phyloP scores from a whole-genome alignment of 2,329 filamentous ascomycete species.

The Diplodia scrobiculata region DNA sequence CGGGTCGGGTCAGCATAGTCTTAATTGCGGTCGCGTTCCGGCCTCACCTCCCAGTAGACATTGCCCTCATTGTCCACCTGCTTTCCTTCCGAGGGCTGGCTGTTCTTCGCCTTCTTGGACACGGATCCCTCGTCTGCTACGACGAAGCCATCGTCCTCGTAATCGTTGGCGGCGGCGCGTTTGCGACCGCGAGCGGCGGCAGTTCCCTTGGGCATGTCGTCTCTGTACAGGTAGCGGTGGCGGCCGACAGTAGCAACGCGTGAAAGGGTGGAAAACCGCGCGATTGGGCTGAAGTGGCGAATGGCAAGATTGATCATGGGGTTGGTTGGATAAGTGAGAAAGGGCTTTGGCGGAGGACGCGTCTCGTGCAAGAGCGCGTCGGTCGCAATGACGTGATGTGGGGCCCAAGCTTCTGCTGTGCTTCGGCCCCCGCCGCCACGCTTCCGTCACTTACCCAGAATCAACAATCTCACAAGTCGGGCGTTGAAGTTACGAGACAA shows the following conservation, averaged over 20 bases:
- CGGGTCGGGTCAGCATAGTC: neutral
- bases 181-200: constrained; percentile 15
- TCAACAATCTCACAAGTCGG: too few relatives aligned
- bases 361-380: constrained; percentile 1
- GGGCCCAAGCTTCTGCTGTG: neutral
- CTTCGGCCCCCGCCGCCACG: neutral
- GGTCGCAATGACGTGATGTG: constrained; percentile 6
- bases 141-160: constrained; percentile 26
- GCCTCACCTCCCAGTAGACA: constrained; percentile 47
- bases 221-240: neutral
- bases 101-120: constrained; percentile 19
- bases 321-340: neutral
- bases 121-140: constrained; percentile 15
- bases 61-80: constrained; percentile 46
- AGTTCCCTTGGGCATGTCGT: constrained; percentile 9
- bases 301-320: neutral
- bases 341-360: neutral
- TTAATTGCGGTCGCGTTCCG: neutral
- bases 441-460: too few relatives aligned
- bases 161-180: constrained; percentile 9
- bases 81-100: neutral
- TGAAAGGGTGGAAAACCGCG: neutral
- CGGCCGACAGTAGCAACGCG: neutral
- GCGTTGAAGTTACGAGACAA: too few relatives aligned
- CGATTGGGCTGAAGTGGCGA: neutral